Conservation (phyloP, 148 eudicot genomes). For the Beta vulgaris region DNA sequence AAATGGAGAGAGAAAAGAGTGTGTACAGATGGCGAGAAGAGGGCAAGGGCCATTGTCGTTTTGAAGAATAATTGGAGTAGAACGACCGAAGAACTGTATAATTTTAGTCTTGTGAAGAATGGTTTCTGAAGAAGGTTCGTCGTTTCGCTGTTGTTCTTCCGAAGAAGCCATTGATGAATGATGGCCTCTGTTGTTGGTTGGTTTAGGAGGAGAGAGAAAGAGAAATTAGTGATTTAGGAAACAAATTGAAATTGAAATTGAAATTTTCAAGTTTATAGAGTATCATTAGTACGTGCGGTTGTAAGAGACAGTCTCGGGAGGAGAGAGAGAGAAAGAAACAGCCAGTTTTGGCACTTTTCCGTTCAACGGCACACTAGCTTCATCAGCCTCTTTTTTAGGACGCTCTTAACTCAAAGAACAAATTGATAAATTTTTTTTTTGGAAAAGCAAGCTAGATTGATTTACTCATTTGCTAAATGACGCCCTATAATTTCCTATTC, state of each 20-base stretch:
- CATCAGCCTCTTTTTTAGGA: too few relatives aligned
- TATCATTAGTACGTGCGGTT: constrained; percentile 21
- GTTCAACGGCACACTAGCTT: too few relatives aligned
- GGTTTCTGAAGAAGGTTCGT: constrained; percentile 25
- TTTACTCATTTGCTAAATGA: too few relatives aligned
- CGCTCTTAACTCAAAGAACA: too few relatives aligned
- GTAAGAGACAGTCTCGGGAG: background rate
- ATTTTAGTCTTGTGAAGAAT: constrained; percentile 61
- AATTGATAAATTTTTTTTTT: too few relatives aligned
- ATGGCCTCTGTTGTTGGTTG: background rate
- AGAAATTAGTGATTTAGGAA: background rate
- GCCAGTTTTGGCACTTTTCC: background rate
- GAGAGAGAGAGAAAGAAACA: background rate
- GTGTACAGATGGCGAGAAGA: constrained; percentile 84
- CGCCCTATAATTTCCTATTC: too few relatives aligned
- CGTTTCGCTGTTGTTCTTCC: constrained; percentile 26
- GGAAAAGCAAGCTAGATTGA: too few relatives aligned
- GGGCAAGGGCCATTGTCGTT: constrained; percentile 99
- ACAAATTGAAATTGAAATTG: background rate
- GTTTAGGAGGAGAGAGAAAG: background rate
- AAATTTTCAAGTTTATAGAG: background rate
- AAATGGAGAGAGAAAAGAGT: constrained; percentile 12
- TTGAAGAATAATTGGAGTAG: constrained; percentile 76
- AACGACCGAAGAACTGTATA: constrained; percentile 64
- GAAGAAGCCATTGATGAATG: constrained; percentile 36